Conservation (phyloP, 805 yeast genomes). For the Candida nonsorbophila region DNA sequence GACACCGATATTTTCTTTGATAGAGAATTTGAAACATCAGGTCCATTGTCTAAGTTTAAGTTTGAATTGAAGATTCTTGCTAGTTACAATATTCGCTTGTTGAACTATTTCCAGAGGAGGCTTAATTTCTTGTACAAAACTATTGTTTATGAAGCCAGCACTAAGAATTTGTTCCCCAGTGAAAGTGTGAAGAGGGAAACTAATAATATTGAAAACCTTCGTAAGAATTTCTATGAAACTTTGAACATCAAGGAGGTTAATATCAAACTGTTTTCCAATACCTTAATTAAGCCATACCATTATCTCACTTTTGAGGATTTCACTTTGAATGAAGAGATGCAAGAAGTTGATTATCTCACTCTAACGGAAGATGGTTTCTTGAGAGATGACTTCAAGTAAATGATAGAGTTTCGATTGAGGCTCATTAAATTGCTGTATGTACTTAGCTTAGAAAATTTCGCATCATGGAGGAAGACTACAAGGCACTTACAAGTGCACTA, state of each 20-base stretch:
- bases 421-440: neutral
- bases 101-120: slow-evolving; percentile 24
- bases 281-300: slow-evolving; percentile 11
- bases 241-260: slow-evolving; percentile 7
- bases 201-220: slow-evolving; percentile 14
- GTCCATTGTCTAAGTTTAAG: slow-evolving; percentile 7
- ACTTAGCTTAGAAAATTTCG: slow-evolving; percentile 1
- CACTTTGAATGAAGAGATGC: slow-evolving; percentile 3
- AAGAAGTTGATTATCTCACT: slow-evolving; percentile 10
- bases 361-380: slow-evolving; percentile 11
- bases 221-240: slow-evolving; percentile 8
- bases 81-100: slow-evolving; percentile 25
- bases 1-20: slow-evolving; percentile 18
- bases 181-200: slow-evolving; percentile 23
- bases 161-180: slow-evolving; percentile 16
- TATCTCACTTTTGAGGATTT: slow-evolving; percentile 8
- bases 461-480: slow-evolving; percentile 22
- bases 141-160: slow-evolving; percentile 18
- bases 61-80: slow-evolving; percentile 16
- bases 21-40: slow-evolving; percentile 14
- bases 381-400: slow-evolving; percentile 5
- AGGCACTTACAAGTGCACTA: slow-evolving; percentile 32
- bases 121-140: slow-evolving; percentile 21
- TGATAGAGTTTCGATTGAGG: neutral
- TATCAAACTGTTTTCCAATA: slow-evolving; percentile 10